These are phyloP conservation scores for Ophiostoma ulmi DNA, from an alignment of 2,329 filamentous ascomycete genomes.

Conservation along the genomic window DNA sequence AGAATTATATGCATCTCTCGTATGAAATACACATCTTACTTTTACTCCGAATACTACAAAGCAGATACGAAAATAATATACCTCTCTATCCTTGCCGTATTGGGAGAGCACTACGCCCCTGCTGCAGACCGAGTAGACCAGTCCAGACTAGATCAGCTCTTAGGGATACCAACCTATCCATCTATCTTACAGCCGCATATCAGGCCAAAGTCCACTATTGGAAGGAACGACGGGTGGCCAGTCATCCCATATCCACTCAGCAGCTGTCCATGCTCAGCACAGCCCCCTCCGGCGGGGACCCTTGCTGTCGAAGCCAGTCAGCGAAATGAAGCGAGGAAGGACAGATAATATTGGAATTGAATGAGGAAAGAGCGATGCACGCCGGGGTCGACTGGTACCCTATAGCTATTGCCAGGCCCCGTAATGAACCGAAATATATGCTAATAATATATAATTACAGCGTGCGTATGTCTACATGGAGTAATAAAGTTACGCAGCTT, in stretches of 20 bases:
- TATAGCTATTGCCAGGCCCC: background rate
- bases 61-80: background rate
- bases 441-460: background rate
- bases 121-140: background rate
- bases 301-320: slow-evolving; percentile 4
- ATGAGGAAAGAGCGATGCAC: background rate
- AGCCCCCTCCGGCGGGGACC: slow-evolving; percentile 15
- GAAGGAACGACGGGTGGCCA: background rate
- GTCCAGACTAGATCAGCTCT: background rate
- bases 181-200: background rate
- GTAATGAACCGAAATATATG: background rate
- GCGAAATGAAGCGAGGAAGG: slow-evolving; percentile 5
- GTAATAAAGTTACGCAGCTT: slow-evolving; percentile 1
- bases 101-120: slow-evolving; percentile 6
- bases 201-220: background rate
- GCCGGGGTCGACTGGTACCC: too few relatives aligned
- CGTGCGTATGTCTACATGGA: background rate
- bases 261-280: slow-evolving; percentile 4
- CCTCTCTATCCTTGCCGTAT: background rate
- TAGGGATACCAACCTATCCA: background rate
- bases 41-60: background rate
- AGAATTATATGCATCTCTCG: background rate
- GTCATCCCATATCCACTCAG: background rate
- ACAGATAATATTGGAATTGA: background rate
- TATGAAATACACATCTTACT: background rate